Base-by-base conservation (phyloP, 106 monocot species). In the Dioscorea alata region DNA sequence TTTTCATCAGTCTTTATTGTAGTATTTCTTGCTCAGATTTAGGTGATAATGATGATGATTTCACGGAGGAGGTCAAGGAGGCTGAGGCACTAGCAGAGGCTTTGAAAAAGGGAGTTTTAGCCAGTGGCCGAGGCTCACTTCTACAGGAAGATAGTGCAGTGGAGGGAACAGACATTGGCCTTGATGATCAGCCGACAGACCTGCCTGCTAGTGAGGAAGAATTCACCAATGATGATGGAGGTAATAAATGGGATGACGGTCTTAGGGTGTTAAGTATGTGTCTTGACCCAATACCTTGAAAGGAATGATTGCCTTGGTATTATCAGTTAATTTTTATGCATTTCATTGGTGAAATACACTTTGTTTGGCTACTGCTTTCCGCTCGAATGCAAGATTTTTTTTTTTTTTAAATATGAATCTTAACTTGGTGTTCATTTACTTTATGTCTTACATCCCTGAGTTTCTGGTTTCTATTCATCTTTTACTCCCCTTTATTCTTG, bases 141-240 rank as follows among this genome's bases (percentile, higher is more conserved):
- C 23, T 63, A 34, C 51, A 54, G 61, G 78, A 58, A 20, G 83
- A 74, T 8, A 50, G 24, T 12, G 49, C 33, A 16, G 49, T 35
- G 28, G 65, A 58, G 69, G 73, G 58, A 54, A 64, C 61, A 50
- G 89, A 71, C 51, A 59, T 8, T 20, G 73, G 56, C 54, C 23
- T 20, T 34, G 86, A 92, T 63, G 89, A 90, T 62, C 78, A 82
- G 61, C 97, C 97, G 51, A 62, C 75, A 54, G 87, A 80, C 61
- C 92, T 92, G 48, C 97, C 92, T 48, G 90, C 87, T 57, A 92
- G 87, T 59, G 97, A 99, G 78, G 79, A 87, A 67, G 92, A 99
- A 71, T 99, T 99, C 66, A 93, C 85, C 32, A 92, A 99, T 71
- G 97, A 99, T 74, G 97, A 99, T 69, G 92, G 97, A 64, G 90